Evolutionary conservation across 257 asterid species (phyloP).

Genomic region (Handroanthus guayacan): DNA sequence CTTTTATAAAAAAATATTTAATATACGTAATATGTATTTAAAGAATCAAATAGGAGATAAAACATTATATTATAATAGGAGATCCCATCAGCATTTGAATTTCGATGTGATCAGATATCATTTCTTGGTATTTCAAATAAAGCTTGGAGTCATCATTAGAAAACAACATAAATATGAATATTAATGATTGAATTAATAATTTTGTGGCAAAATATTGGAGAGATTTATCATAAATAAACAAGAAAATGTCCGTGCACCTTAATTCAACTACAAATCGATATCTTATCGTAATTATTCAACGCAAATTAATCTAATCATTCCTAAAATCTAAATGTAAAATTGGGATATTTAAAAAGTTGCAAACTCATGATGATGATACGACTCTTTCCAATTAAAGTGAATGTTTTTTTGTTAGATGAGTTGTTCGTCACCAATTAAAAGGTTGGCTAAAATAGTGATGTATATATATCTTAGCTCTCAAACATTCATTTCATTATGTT

Average conservation of each 20-base stretch:
- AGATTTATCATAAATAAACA: not conserved
- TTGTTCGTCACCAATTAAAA: constrained; percentile 27
- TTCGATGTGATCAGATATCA: too few species aligned
- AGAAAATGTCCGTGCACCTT: not conserved
- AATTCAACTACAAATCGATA: constrained; percentile 10
- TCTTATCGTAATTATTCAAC: not conserved
- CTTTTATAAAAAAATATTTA: too few species aligned
- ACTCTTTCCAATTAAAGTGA: constrained; percentile 23
- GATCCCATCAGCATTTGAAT: too few species aligned
- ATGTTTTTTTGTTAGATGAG: constrained; percentile 16
- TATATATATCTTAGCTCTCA: constrained; percentile 53
- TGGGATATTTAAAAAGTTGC: not conserved
- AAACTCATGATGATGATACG: constrained; percentile 31
- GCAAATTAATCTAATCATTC: constrained; percentile 5
- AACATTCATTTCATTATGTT: constrained; percentile 44
- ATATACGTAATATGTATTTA: too few species aligned
- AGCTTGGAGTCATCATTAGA: too few species aligned
- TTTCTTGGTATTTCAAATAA: too few species aligned
- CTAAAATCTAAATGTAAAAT: not conserved
- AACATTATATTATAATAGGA: too few species aligned
- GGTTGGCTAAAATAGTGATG: constrained; percentile 45
- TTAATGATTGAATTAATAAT: too few species aligned
- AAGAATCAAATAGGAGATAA: too few species aligned
- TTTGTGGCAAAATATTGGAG: too few species aligned
- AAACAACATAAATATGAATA: too few species aligned